Evolutionary conservation across 2,329 filamentous ascomycete species (phyloP), one percentile per base, ranked within the genome.

Genomic region (Scleromitrula shiraiana): DNA sequence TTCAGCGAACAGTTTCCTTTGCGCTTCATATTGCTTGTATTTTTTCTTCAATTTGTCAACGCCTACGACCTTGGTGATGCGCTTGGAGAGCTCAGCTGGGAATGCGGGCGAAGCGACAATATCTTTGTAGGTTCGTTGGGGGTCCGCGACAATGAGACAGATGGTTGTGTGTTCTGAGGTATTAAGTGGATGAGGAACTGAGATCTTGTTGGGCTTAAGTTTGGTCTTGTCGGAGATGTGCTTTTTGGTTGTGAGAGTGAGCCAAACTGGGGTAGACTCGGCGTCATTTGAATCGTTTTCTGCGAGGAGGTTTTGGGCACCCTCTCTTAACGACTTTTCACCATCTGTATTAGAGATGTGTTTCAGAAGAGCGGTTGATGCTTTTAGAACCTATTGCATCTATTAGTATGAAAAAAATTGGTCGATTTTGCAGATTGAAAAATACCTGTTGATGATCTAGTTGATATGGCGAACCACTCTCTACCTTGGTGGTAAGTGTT

Each of bases 71-170:
- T 82, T 77, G 43, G 80, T 82, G 62, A 91, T 82, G 58, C 80
- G 78, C 63, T 78, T 76, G 60, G 78, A 73, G 53, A 88, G 74
- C 39, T 75, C 74, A 49, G 73, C 70, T 26, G 85, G 85, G 70
- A 88, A 90, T 23, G 80, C 76, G 35, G 83, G 77, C 47, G 83
- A 79, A 43, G 80, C 82, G 54, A 96, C 76, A 38, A 94, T 76
- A 67, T 97, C 84, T 73, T 97, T 97, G 76, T 93, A 95, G 46
- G 80, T 77, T 56, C 89, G 81, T 74, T 95, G 89, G 20, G 79
- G 79, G 61, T 81, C 76, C 58, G 88, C 87, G 48, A 84, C 88
- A 67, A 95, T 94, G 52, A 96, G 74, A 69, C 90, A 96, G 67
- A 96, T 78, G 59, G 81, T 84, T 49, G 81, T 71, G 48, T 76